Conservation (phyloP, 345 rosid species). For the Arabis hirsuta region DNA sequence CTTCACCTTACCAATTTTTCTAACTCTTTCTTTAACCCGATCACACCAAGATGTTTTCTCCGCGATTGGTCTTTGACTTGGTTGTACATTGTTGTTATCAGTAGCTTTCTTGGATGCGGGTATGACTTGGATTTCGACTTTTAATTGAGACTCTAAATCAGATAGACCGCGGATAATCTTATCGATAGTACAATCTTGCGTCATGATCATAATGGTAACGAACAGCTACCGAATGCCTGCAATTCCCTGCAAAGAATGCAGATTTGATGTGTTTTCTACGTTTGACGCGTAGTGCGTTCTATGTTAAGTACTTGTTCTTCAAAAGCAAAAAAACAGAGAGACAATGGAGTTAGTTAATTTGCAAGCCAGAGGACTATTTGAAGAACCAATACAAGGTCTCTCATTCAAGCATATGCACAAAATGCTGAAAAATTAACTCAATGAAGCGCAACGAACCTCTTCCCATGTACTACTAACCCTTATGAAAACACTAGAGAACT, state of each 20-base stretch:
- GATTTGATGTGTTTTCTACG: slow-evolving; percentile 15
- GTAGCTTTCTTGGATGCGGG: background rate
- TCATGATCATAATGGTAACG: slow-evolving; percentile 14
- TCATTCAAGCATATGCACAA: slow-evolving; percentile 10
- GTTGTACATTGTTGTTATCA: background rate
- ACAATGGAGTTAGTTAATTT: background rate
- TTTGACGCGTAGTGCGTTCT: background rate
- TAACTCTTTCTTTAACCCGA: background rate
- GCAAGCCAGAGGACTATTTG: background rate
- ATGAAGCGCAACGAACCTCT: background rate
- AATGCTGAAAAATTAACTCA: background rate
- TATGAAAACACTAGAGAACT: slow-evolving; percentile 4
- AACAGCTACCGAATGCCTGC: background rate
- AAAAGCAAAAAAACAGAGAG: background rate
- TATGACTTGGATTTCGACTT: too few relatives aligned
- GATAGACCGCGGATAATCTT: background rate
- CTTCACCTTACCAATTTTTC: background rate
- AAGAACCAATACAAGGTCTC: slow-evolving; percentile 11
- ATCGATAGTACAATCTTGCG: slow-evolving; percentile 4
- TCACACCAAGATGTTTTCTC: background rate
- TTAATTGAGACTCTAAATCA: background rate
- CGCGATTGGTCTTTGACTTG: background rate
- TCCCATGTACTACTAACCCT: background rate
- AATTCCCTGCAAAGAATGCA: background rate
- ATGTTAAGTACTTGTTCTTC: slow-evolving; percentile 20